Percentiles rank a stretch among this genome's conserved stretches.
These are phyloP conservation scores for Rhizoctonia solani DNA, from an alignment of 1,284 basidiomycete genomes.

Conservation along the genomic window DNA sequence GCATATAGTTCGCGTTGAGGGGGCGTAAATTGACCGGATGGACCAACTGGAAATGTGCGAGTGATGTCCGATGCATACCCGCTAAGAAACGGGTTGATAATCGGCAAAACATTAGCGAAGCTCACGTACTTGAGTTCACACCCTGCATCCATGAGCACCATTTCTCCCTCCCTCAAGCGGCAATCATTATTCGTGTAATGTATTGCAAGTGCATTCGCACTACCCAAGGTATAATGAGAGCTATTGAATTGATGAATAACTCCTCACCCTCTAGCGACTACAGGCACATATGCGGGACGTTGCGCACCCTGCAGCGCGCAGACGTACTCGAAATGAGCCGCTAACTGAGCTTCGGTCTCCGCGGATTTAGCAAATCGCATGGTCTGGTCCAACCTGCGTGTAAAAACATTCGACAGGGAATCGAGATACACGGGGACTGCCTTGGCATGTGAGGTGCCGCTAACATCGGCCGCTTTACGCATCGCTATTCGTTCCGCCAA, in stretches of 20 bases:
- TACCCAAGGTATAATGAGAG: conserved; percentile 43
- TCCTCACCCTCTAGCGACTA: conserved; percentile 86
- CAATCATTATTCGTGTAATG: conserved; percentile 93
- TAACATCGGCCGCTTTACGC: conserved; percentile 75
- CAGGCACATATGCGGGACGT: conserved; percentile 90
- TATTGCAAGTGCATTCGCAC: conserved; percentile 84
- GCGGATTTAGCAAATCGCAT: conserved; percentile 81
- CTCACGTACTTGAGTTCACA: conserved; percentile 79
- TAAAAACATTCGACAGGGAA: conserved; percentile 3
- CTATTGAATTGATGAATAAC: not conserved
- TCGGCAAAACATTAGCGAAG: conserved; percentile 35
- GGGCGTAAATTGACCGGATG: conserved; percentile 80
- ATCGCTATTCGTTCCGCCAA: conserved; percentile 68
- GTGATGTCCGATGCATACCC: conserved; percentile 93
- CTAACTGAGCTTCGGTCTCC: conserved; percentile 72
- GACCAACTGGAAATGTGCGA: conserved; percentile 51
- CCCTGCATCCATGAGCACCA: conserved; percentile 87
- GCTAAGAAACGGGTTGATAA: conserved; percentile 49
- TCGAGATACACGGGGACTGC: conserved; percentile 47
- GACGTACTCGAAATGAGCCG: conserved; percentile 87
- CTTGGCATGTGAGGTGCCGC: conserved; percentile 75
- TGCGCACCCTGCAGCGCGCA: conserved; percentile 80
- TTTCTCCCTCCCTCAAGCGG: conserved; percentile 68
- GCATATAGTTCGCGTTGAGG: conserved; percentile 89
- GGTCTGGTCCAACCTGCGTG: conserved; percentile 52